Evolutionary conservation across 1,139 yeast genomes (phyloP).

Genomic region (Taphrina wiesneri): DNA sequence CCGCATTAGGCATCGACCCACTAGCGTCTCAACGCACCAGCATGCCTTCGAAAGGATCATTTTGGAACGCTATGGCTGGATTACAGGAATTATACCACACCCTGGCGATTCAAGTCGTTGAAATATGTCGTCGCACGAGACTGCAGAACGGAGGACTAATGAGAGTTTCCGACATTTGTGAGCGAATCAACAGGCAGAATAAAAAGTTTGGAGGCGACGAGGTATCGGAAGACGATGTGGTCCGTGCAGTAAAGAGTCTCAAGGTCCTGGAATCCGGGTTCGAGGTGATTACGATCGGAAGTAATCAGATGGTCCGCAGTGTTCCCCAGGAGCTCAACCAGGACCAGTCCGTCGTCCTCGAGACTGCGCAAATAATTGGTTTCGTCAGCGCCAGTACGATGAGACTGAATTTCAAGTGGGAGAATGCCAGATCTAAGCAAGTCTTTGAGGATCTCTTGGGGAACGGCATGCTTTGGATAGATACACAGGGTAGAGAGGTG

Average conservation of each 20-base stretch:
- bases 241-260: constrained; percentile 52
- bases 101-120: constrained; percentile 69
- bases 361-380: constrained; percentile 65
- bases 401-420: constrained; percentile 75
- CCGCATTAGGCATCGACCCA: constrained; percentile 82
- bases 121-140: constrained; percentile 68
- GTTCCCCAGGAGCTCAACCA: constrained; percentile 56
- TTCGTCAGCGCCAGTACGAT: constrained; percentile 65
- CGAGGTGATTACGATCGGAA: constrained; percentile 49
- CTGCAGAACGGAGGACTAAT: constrained; percentile 79
- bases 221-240: constrained; percentile 50
- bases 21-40: constrained; percentile 49
- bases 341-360: constrained; percentile 71
- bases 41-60: constrained; percentile 47
- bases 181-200: constrained; percentile 39
- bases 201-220: constrained; percentile 44
- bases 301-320: constrained; percentile 50
- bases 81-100: constrained; percentile 64
- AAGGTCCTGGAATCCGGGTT: constrained; percentile 53
- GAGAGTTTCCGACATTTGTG: constrained; percentile 59
- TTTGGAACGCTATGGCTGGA: constrained; percentile 43
- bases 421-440: constrained; percentile 57
- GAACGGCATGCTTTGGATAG: constrained; percentile 82
- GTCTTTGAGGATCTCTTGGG: constrained; percentile 77
- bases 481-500: constrained; percentile 58